A percentile compares a stretch with the other conserved stretches of the same genome.
phyloP scores from a whole-genome alignment of 2,329 filamentous ascomycete genomes.

The Fusarium mundagurra region DNA sequence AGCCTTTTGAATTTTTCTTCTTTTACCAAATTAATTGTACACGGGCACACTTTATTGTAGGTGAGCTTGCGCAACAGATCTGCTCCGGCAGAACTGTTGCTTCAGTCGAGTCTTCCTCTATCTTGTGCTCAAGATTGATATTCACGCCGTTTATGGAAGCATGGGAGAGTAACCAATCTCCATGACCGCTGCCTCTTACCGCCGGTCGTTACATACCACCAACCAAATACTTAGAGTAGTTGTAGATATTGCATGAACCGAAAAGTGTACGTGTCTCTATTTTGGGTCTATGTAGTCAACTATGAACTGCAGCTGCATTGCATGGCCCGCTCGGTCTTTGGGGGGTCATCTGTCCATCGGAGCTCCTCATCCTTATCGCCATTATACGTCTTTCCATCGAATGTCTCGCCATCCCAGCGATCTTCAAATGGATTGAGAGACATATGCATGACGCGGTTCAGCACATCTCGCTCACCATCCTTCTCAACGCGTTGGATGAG shows the following conservation, averaged over 20 bases:
- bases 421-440: conserved; percentile 86
- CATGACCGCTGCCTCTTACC: conserved; percentile 75
- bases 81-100: conserved; percentile 51
- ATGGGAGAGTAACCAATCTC: conserved; percentile 68
- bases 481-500: conserved; percentile 90
- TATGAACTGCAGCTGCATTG: conserved; percentile 97
- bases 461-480: conserved; percentile 80
- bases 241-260: conserved; percentile 3
- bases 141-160: conserved; percentile 78
- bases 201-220: conserved; percentile 73
- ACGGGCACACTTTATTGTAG: conserved; percentile 77
- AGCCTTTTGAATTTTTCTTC: conserved; percentile 39
- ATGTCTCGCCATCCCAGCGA: conserved; percentile 66
- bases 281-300: neutral
- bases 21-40: conserved; percentile 68
- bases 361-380: conserved; percentile 78
- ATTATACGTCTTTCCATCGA: conserved; percentile 60
- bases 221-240: conserved; percentile 11
- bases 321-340: conserved; percentile 78
- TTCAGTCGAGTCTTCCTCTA: conserved; percentile 75
- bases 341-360: conserved; percentile 87
- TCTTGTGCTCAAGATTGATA: conserved; percentile 73
- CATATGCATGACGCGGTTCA: conserved; percentile 84
- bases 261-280: neutral
- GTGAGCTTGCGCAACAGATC: conserved; percentile 65